Evolutionary conservation across 257 asterid genomes (phyloP).

Genomic region (Solanum virginianum): DNA sequence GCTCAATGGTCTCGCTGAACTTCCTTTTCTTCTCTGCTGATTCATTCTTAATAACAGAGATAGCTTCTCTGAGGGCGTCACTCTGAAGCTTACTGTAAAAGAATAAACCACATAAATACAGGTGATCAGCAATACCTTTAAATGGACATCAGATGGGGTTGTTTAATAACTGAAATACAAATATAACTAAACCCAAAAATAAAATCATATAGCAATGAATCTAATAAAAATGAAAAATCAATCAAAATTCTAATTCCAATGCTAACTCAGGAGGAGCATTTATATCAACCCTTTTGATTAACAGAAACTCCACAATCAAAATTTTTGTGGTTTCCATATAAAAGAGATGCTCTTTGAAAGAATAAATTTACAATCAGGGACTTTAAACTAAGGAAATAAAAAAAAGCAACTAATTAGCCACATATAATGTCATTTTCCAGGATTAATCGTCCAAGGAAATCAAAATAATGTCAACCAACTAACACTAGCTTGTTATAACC

Average conservation of each 20-base stretch:
- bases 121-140: not conserved
- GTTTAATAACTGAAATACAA: not conserved
- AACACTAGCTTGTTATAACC: not conserved
- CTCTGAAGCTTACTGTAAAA: conserved; percentile 13
- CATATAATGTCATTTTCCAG: not conserved
- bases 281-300: not conserved
- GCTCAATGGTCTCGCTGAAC: not conserved
- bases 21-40: conserved; percentile 7
- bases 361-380: not conserved
- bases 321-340: not conserved
- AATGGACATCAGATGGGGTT: not conserved
- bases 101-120: not conserved
- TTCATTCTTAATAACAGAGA: conserved; percentile 4
- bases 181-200: not conserved
- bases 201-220: not conserved
- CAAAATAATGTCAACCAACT: not conserved
- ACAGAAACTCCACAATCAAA: not conserved
- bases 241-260: not conserved
- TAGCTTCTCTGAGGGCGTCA: conserved; percentile 14
- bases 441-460: not conserved
- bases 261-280: not conserved
- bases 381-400: not conserved
- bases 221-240: not conserved
- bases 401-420: not conserved
- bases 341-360: not conserved